Base-by-base conservation (phyloP, 2,329 filamentous ascomycete genomes). In the Hypoxylon sp. region DNA sequence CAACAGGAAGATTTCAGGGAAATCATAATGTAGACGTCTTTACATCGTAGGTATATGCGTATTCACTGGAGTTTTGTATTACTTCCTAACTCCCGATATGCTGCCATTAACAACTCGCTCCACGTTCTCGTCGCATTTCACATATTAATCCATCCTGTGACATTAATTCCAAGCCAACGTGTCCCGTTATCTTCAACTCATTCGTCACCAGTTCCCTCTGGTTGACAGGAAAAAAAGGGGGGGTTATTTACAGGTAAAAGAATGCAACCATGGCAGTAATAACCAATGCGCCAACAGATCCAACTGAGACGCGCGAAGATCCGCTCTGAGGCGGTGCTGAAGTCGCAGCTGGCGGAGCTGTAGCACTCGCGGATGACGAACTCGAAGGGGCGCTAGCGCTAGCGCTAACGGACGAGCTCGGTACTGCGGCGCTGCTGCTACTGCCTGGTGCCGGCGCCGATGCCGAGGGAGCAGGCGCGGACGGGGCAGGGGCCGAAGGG, bases 281-380 rank as follows among this genome's bases (percentile, higher is more conserved):
- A 44, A 77, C 71, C 13, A 83, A 72, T 14, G 79, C 80, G 9
- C 75, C 74, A 37, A 79, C 65, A 0, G 80, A 81, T 29, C 77
- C 77, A 4, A 74, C 74, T 8, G 74, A 69, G 44, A 79, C 68
- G 29, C 75, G 73, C 35, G 72, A 76, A 1, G 78, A 80, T 8
- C 73, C 77, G 67, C 71, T 76, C 24, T 74, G 72, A 8, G 74
- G 59, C 8, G 76, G 75, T 4, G 76, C 75, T 19, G 77, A 74
- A 13, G 74, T 74, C 39, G 70, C 53, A 10, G 71, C 66, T 2
- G 75, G 64, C 2, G 75, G 67, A n/a, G 73, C 37, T 11, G 70
- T 61, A 14, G 65, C 57, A 19, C 56, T 72, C 5, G 70, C 24
- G 11, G 63, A 61, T 3, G 52, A 57, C 14, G 63, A 51, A 56